Percentiles rank a stretch among this genome's conserved stretches.
These are phyloP conservation scores for Coniochaeta prunicola DNA, from an alignment of 2,329 filamentous ascomycete species.

Conservation along the genomic window DNA sequence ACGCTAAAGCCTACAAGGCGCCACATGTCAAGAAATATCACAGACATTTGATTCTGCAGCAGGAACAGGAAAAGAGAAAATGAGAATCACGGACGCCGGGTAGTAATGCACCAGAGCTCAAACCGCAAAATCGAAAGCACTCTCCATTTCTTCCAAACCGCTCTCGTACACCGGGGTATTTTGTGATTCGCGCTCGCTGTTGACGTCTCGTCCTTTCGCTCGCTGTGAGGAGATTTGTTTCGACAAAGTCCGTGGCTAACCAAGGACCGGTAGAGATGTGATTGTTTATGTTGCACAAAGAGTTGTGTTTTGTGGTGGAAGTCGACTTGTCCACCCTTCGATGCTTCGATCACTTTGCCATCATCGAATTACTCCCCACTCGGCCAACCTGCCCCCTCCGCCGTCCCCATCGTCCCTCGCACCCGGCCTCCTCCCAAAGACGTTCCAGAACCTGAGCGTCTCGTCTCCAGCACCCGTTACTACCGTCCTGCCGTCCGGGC, in stretches of 20 bases:
- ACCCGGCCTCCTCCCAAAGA: conserved; percentile 78
- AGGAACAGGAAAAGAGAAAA: not conserved
- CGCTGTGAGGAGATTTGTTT: not conserved
- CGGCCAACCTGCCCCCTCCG: conserved; percentile 54
- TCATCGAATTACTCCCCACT: conserved; percentile 78
- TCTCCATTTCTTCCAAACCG: not conserved
- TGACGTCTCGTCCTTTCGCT: not conserved
- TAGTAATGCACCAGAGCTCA: not conserved
- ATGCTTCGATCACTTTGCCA: too few relatives aligned
- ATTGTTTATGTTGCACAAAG: not conserved
- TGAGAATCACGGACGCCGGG: not conserved
- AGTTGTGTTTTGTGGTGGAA: conserved; percentile 1
- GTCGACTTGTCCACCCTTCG: too few relatives aligned
- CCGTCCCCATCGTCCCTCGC: conserved; percentile 32
- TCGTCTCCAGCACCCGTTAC: conserved; percentile 96
- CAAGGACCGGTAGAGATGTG: not conserved
- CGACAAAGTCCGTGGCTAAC: not conserved
- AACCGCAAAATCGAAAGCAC: not conserved
- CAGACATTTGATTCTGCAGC: not conserved
- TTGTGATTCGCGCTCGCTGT: not conserved
- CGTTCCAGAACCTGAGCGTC: conserved; percentile 93
- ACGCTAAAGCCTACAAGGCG: not conserved
- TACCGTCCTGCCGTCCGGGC: conserved; percentile 85
- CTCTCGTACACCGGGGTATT: not conserved
- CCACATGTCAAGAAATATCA: not conserved